Conservation (phyloP, 2,329 filamentous ascomycete species). For the Stagonosporopsis chrysanthemi region DNA sequence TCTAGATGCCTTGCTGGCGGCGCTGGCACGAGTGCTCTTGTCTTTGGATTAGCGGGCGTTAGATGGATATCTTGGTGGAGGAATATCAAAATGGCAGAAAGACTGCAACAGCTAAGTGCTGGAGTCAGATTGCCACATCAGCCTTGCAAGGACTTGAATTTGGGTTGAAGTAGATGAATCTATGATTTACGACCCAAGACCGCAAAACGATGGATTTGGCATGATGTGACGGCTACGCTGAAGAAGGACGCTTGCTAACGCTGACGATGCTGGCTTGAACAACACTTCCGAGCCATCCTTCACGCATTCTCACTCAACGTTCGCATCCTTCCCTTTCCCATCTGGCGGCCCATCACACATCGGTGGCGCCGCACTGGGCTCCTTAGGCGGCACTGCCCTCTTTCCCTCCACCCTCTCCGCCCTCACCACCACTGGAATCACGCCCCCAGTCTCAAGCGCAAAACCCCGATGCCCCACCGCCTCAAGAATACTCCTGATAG, state of each 20-base stretch:
- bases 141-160: conserved; percentile 11
- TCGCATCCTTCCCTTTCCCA: not conserved
- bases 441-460: conserved; percentile 68
- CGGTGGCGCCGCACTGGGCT: conserved; percentile 44
- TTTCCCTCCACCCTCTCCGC: conserved; percentile 57
- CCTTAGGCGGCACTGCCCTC: conserved; percentile 35
- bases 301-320: not conserved
- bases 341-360: conserved; percentile 35
- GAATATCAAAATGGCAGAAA: conserved; percentile 18
- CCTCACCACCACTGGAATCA: conserved; percentile 72
- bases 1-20: not conserved
- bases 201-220: not conserved
- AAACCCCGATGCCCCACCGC: conserved; percentile 68
- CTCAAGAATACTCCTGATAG: conserved; percentile 62
- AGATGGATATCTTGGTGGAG: conserved; percentile 33
- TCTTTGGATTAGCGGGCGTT: conserved; percentile 39
- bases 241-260: not conserved
- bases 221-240: not conserved
- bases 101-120: conserved; percentile 2
- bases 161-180: conserved; percentile 19
- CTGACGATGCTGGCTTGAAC: not conserved
- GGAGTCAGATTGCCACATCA: conserved; percentile 18
- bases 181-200: conserved; percentile 17
- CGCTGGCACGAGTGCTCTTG: conserved; percentile 15
- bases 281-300: not conserved